Percentiles rank a stretch among this genome's conserved stretches.
Evolutionary conservation across 345 rosid species (phyloP).

Genomic region (Euphorbia pulcherrima): DNA sequence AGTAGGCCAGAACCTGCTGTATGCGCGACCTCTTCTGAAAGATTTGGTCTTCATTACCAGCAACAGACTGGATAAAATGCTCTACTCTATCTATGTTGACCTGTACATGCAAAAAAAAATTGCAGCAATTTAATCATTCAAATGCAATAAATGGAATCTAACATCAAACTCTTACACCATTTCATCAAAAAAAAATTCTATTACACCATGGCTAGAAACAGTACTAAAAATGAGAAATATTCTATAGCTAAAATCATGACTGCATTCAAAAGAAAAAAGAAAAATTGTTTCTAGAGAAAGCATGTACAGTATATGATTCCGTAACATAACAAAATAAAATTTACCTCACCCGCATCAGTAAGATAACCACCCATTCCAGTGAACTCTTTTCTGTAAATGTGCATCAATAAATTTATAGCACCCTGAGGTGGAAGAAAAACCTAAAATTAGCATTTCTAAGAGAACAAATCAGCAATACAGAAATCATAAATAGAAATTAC

Average conservation of each 20-base stretch:
- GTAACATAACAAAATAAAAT: constrained; percentile 9
- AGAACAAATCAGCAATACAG: background rate
- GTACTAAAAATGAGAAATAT: background rate
- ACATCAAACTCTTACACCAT: no score
- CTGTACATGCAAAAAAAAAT: constrained; percentile 33
- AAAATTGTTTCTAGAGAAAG: background rate
- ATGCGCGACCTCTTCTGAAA: constrained; percentile 94
- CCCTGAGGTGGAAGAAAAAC: constrained; percentile 54
- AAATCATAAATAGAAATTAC: background rate
- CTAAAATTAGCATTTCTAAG: constrained; percentile 12
- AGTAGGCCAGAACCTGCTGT: constrained; percentile 51
- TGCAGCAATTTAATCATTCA: background rate
- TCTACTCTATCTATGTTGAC: constrained; percentile 80
- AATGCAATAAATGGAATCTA: background rate
- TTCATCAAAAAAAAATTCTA: background rate
- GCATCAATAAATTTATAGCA: constrained; percentile 90
- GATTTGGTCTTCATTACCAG: constrained; percentile 84
- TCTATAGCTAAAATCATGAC: background rate
- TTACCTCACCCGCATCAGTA: constrained; percentile 98
- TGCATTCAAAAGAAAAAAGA: background rate
- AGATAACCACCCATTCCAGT: constrained; percentile 93
- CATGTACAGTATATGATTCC: background rate
- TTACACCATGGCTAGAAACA: background rate
- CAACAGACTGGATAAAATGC: constrained; percentile 77
- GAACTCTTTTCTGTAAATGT: constrained; percentile 82